phyloP scores from a whole-genome alignment of 768 basidiomycete genomes.

The Mycena galopus region DNA sequence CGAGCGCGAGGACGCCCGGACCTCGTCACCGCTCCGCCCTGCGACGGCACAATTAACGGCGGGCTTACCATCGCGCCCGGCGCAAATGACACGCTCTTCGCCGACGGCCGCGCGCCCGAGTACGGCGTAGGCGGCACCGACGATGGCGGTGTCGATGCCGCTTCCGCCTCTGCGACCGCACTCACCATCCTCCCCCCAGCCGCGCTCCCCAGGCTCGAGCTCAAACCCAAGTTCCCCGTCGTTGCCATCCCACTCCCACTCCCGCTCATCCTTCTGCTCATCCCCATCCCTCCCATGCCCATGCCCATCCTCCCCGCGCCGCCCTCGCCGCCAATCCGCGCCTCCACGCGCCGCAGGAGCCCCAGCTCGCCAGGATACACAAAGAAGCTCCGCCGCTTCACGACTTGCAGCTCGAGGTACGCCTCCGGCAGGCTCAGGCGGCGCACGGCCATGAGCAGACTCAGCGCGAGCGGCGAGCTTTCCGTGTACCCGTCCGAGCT shows the following conservation, averaged over 20 bases:
- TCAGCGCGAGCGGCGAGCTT: conserved; percentile 88
- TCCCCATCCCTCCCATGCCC: conserved; percentile 45
- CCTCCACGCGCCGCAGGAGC: conserved; percentile 79
- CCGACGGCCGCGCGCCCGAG: conserved; percentile 54
- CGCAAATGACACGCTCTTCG: conserved; percentile 65
- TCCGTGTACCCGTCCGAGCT: conserved; percentile 95
- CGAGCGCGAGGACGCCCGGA: conserved; percentile 74
- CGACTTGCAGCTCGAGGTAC: conserved; percentile 91
- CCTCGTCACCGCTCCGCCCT: conserved; percentile 43
- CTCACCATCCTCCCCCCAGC: conserved; percentile 39
- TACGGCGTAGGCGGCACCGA: neutral
- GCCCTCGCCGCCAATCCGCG: conserved; percentile 51
- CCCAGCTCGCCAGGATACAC: conserved; percentile 88
- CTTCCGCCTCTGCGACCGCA: conserved; percentile 3
- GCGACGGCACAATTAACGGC: conserved; percentile 47
- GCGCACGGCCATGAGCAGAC: conserved; percentile 85
- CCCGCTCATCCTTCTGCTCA: conserved; percentile 48
- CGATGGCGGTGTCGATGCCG: neutral
- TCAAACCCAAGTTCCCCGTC: conserved; percentile 40
- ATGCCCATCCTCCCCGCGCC: conserved; percentile 38
- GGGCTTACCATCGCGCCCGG: conserved; percentile 30
- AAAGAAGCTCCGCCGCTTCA: conserved; percentile 87
- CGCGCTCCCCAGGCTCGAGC: conserved; percentile 39
- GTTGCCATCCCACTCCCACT: conserved; percentile 37
- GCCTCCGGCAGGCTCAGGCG: conserved; percentile 84